Conservation (phyloP, 345 rosid genomes). For the Eucalyptus pauciflora region DNA sequence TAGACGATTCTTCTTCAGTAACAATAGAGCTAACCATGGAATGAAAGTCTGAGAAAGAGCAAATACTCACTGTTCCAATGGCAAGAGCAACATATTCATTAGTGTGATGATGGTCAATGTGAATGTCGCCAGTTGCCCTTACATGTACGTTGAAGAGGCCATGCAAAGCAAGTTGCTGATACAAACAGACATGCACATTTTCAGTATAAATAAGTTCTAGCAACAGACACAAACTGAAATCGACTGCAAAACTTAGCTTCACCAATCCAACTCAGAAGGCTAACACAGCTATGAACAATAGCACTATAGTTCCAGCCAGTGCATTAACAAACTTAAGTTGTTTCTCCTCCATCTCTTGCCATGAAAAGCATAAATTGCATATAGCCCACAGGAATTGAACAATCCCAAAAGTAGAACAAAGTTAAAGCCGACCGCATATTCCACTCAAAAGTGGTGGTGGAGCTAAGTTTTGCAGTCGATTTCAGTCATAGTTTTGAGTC, state of each 20-base stretch:
- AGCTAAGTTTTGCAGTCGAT: not conserved
- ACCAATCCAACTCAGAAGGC: not conserved
- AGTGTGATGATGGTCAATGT: too few species aligned
- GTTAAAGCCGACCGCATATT: not conserved
- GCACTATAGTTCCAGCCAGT: not conserved
- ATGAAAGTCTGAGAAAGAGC: too few species aligned
- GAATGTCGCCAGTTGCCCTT: too few species aligned
- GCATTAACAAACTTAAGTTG: not conserved
- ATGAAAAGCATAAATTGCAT: not conserved
- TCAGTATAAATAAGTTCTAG: not conserved
- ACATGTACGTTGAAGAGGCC: constrained; percentile 86
- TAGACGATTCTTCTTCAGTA: too few species aligned
- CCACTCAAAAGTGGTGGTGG: not conserved
- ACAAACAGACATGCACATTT: not conserved
- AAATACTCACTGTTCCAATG: too few species aligned
- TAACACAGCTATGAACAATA: not conserved
- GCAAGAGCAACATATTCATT: too few species aligned
- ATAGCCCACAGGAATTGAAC: not conserved
- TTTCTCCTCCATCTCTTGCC: not conserved
- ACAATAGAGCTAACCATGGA: too few species aligned
- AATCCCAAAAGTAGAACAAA: not conserved
- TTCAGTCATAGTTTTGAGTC: not conserved
- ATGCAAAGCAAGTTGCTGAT: constrained; percentile 92
- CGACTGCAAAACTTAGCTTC: not conserved
- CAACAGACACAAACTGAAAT: not conserved